Base-by-base conservation (phyloP, 1,284 basidiomycete genomes). In the Entoloma clypeatum region DNA sequence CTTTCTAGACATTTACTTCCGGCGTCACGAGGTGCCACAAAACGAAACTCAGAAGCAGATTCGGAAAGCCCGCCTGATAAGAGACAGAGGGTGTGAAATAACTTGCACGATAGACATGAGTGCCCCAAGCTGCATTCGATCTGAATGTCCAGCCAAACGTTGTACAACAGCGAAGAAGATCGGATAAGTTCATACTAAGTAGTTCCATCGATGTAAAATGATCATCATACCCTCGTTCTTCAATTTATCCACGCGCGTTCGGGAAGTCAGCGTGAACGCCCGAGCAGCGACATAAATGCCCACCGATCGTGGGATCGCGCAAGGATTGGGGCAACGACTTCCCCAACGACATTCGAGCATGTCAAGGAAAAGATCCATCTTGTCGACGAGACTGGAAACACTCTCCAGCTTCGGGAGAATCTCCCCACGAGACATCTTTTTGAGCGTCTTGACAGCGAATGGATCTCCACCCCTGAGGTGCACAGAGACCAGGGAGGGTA, bases 371-470 rank as follows among this genome's bases (percentile, higher is more conserved):
- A 11, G 9, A 21, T 22, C 25, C 4, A 19, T 14, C 18, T 23
- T 25, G 14, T 28, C 8, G 19, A 24, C 25, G 17, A 27, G 19
- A 26, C 36, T 26, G 14, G 2, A 8, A 11, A 37, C 10, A n/a
- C 4, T 11, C 26, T 28, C 24, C 7, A 28, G 25, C 25, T 28
- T 28, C 3, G 36, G 36, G 18, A 37, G 16, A 19, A 37, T 14
- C 26, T 28, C 36, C 10, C 36, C 36, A 28, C 36, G 36, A 27
- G 36, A 37, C 8, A 37, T 37, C 36, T 26, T 37, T 18, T 19
- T 26, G 9, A 37, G 24, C 1, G 35, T 36, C 25, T 21, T 18
- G 7, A 3, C 6, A 5, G 24, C 7, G 17, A 36, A 26, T 10
- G 24, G 7, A 10, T 37, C 16, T 18, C 36, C 36, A 2, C 11